Percentiles rank a stretch among this genome's conserved stretches.
phyloP scores from a whole-genome alignment of 306 rosid genomes.

The Spatholobus suberectus region DNA sequence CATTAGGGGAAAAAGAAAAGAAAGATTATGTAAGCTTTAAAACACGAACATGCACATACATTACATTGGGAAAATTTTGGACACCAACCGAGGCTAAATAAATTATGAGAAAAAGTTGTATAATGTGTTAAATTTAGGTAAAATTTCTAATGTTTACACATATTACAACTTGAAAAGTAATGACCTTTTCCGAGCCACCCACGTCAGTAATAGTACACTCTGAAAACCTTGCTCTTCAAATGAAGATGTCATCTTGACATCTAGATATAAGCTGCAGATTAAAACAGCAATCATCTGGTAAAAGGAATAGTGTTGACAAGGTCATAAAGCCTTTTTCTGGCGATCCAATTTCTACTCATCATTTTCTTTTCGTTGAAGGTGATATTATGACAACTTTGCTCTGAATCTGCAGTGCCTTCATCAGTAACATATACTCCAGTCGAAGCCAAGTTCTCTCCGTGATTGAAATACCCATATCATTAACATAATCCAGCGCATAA shows the following conservation, averaged over 20 bases:
- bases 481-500: conserved; percentile 29
- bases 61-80: neutral
- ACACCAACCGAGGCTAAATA: neutral
- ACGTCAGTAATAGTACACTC: conserved; percentile 17
- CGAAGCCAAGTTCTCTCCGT: conserved; percentile 6
- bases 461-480: conserved; percentile 25
- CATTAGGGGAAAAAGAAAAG: neutral
- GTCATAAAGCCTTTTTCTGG: conserved; percentile 2
- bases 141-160: conserved; percentile 24
- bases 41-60: neutral
- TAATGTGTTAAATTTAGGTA: neutral
- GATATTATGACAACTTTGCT: conserved; percentile 24
- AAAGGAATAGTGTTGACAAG: conserved; percentile 16
- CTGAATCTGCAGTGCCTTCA: conserved; percentile 25
- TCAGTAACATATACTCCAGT: neutral
- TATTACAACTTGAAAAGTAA: neutral
- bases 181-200: neutral
- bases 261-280: neutral
- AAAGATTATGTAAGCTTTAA: neutral
- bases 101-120: neutral
- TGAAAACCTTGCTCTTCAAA: conserved; percentile 33
- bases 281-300: conserved; percentile 21
- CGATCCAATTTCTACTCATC: conserved; percentile 18
- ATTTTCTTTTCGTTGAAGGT: conserved; percentile 17
- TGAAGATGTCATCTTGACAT: conserved; percentile 17